phyloP scores from a whole-genome alignment of 2,329 filamentous ascomycete species.

The Seiridium unicorne region DNA sequence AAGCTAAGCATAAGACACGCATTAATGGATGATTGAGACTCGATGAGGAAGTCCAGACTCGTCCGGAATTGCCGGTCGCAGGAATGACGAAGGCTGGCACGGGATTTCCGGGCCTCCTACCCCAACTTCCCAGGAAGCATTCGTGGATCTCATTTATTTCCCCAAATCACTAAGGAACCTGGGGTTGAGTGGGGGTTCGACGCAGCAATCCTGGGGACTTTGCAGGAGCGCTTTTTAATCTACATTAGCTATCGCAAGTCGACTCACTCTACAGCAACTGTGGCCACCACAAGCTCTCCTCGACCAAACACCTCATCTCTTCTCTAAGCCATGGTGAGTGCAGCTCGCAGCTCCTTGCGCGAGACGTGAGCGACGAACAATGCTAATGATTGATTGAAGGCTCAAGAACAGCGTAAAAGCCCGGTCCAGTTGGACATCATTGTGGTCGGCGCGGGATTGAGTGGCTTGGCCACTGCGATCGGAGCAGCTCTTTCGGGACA shows the following conservation, averaged over 20 bases:
- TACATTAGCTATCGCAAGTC: not conserved
- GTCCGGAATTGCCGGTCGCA: not conserved
- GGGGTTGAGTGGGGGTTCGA: conserved; percentile 1
- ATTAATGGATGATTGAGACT: no score
- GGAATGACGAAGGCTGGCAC: not conserved
- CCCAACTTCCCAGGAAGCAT: not conserved
- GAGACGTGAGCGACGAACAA: not conserved
- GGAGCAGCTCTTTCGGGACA: conserved; percentile 36
- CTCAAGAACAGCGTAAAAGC: conserved; percentile 3
- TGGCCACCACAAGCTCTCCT: no score
- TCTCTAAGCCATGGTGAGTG: not conserved
- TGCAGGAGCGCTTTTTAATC: not conserved
- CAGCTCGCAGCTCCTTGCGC: not conserved
- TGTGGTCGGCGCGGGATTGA: conserved; percentile 41
- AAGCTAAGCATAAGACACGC: no score
- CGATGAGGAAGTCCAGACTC: no score
- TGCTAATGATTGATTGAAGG: not conserved
- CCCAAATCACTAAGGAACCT: not conserved
- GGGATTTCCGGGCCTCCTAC: not conserved
- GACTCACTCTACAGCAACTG: not conserved
- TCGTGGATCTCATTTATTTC: not conserved
- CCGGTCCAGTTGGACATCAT: conserved; percentile 30
- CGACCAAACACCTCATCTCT: no score
- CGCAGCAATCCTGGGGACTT: not conserved
- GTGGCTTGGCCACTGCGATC: conserved; percentile 38